phyloP scores from a whole-genome alignment of 805 yeast genomes.

The Schwanniomyces pseudopolymorphus region DNA sequence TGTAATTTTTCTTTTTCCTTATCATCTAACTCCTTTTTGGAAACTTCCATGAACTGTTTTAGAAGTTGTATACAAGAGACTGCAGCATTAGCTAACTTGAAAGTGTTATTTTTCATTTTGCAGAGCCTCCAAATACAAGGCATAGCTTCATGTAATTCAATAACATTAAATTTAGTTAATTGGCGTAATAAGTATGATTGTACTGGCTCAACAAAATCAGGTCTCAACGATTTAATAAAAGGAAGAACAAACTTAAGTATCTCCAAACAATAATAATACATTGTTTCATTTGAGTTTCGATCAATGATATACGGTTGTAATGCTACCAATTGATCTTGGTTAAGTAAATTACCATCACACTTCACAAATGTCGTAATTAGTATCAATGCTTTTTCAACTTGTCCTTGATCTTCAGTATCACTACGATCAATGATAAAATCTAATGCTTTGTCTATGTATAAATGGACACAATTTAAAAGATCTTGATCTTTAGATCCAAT shows the following conservation, averaged over 20 bases:
- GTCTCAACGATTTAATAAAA: slow-evolving; percentile 43
- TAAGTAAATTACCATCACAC: slow-evolving; percentile 51
- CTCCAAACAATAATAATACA: slow-evolving; percentile 51
- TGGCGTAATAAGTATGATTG: slow-evolving; percentile 53
- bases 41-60: slow-evolving; percentile 42
- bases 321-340: slow-evolving; percentile 64
- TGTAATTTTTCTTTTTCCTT: slow-evolving; percentile 47
- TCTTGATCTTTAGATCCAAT: slow-evolving; percentile 23
- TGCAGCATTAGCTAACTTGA: slow-evolving; percentile 60
- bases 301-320: slow-evolving; percentile 65
- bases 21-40: slow-evolving; percentile 14
- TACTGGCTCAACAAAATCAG: slow-evolving; percentile 48
- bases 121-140: slow-evolving; percentile 66
- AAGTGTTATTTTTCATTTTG: slow-evolving; percentile 41
- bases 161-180: slow-evolving; percentile 58
- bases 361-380: slow-evolving; percentile 58
- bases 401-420: slow-evolving; percentile 21
- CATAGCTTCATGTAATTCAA: slow-evolving; percentile 71
- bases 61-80: slow-evolving; percentile 56
- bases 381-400: slow-evolving; percentile 40
- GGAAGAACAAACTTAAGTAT: slow-evolving; percentile 54
- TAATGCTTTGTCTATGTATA: slow-evolving; percentile 35
- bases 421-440: slow-evolving; percentile 34
- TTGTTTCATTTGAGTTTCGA: slow-evolving; percentile 32
- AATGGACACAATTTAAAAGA: slow-evolving; percentile 17